Conservation (phyloP, 116 monocot genomes). For the Iris pallida region DNA sequence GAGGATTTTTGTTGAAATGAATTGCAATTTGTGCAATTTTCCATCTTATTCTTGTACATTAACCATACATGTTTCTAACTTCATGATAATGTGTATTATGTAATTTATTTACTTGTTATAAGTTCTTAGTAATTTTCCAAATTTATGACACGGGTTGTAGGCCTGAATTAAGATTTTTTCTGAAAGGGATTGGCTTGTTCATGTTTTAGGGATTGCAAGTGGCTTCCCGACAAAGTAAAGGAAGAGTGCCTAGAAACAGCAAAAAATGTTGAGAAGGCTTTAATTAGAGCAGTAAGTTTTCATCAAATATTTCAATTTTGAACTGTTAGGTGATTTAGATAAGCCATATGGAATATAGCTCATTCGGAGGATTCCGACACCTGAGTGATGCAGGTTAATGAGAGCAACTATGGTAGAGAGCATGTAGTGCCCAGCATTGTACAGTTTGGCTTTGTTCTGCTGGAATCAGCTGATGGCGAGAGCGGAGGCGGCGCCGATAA, state of each 20-base stretch:
- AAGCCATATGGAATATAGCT: not conserved
- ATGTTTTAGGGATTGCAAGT: constrained; percentile 69
- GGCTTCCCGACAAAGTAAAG: constrained; percentile 61
- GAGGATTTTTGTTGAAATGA: too few relatives aligned
- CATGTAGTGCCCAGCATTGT: constrained; percentile 78
- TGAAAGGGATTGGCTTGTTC: not conserved
- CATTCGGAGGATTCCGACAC: not conserved
- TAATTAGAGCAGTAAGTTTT: constrained; percentile 64
- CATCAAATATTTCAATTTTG: constrained; percentile 2
- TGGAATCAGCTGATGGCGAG: constrained; percentile 48
- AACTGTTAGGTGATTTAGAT: not conserved
- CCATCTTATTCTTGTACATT: too few relatives aligned
- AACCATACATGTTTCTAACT: too few relatives aligned
- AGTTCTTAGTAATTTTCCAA: not conserved
- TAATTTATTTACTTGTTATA: too few relatives aligned
- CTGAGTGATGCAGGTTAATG: constrained; percentile 48
- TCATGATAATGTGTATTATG: too few relatives aligned
- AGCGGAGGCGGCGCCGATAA: constrained; percentile 11
- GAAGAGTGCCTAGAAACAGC: constrained; percentile 55
- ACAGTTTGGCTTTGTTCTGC: constrained; percentile 71
- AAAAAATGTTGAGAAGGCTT: constrained; percentile 51
- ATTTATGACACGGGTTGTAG: not conserved
- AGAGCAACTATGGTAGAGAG: constrained; percentile 74
- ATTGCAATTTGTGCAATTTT: too few relatives aligned
- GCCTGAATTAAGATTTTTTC: not conserved